Base-by-base conservation (phyloP, 768 basidiomycete species). In the Auricularia cornea region DNA sequence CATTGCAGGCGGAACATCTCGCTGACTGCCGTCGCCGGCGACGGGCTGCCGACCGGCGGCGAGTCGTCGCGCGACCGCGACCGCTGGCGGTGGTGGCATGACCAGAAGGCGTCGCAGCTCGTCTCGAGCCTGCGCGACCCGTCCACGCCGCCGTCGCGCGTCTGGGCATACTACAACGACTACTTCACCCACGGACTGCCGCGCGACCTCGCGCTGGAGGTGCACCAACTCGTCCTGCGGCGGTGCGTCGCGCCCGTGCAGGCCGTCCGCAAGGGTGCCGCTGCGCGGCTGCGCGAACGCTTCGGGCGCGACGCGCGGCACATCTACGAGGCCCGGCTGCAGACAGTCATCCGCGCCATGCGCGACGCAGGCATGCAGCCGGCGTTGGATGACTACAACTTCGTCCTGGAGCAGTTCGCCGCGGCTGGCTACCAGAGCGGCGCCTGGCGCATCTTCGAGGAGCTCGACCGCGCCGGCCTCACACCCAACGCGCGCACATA, bases 381-480 rank as follows among this genome's bases (percentile, higher is more conserved):
- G 14, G 68, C 70, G 14, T 63, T 87, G 60, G 82, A 84, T 2
- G 92, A 93, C 72, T 93, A 88, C 72, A 81, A 92, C 71, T 86
- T 86, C 69, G 75, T 94, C 64, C 72, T 94, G 60, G 80, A 83
- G 65, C 88, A 90, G 65, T 90, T 90, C 64, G 87, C 90, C 35
- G 84, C 86, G 0, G 83, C 84, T 3, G 92, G 90, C n/a, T 82
- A 92, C 68, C 77, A 84, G 67, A 69, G 76, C 26, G 89, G 87
- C 11, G 79, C 81, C 30, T 77, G 82, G 71, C 72, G 81, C 40
- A 83, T 92, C 14, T 84, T 89, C 69, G 73, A 79, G 52, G 89
- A 91, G 68, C 72, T 93, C 64, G 70, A 71, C 44, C 67, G 66
- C 33, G 62, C 75, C 3, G 82, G 81, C 44, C 65, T 84, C 33